Percentiles rank a stretch among this genome's conserved stretches.
Evolutionary conservation across 2,329 filamentous ascomycete species (phyloP).

Genomic region (Xylariaceae sp.): DNA sequence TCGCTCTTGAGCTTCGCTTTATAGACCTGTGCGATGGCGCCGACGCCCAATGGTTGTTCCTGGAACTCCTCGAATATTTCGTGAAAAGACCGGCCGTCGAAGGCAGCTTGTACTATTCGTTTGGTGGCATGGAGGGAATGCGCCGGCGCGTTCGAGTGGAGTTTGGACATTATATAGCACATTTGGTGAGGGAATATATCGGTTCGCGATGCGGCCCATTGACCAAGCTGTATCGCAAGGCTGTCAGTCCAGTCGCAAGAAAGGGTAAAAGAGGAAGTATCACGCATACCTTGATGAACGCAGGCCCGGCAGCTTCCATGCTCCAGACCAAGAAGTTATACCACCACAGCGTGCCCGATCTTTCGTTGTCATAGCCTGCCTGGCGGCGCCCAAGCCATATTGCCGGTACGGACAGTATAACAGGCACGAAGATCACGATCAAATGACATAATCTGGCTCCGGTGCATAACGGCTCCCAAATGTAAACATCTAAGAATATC

Average conservation of each 20-base stretch:
- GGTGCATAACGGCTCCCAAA: constrained; percentile 85
- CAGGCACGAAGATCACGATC: constrained; percentile 83
- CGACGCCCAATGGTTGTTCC: constrained; percentile 82
- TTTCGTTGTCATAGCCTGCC: constrained; percentile 65
- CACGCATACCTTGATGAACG: constrained; percentile 81
- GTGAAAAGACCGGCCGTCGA: constrained; percentile 72
- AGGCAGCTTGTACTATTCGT: constrained; percentile 73
- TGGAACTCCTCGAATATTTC: constrained; percentile 97
- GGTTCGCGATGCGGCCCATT: constrained; percentile 95
- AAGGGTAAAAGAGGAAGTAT: neutral
- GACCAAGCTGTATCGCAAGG: constrained; percentile 63
- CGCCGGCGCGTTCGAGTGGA: constrained; percentile 91
- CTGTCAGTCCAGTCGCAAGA: constrained; percentile 18
- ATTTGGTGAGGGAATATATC: constrained; percentile 94
- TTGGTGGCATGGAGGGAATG: constrained; percentile 81
- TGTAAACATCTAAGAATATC: constrained; percentile 64
- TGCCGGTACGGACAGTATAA: constrained; percentile 72
- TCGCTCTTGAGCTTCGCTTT: constrained; percentile 85
- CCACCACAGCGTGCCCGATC: constrained; percentile 87
- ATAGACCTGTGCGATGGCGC: constrained; percentile 96
- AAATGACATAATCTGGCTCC: constrained; percentile 84
- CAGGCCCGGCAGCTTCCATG: constrained; percentile 91
- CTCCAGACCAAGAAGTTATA: constrained; percentile 79
- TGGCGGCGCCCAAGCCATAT: constrained; percentile 73
- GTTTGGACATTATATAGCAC: constrained; percentile 87